Conservation (phyloP, 1,139 yeast species). For the Lodderomyces oxycetoniae region DNA sequence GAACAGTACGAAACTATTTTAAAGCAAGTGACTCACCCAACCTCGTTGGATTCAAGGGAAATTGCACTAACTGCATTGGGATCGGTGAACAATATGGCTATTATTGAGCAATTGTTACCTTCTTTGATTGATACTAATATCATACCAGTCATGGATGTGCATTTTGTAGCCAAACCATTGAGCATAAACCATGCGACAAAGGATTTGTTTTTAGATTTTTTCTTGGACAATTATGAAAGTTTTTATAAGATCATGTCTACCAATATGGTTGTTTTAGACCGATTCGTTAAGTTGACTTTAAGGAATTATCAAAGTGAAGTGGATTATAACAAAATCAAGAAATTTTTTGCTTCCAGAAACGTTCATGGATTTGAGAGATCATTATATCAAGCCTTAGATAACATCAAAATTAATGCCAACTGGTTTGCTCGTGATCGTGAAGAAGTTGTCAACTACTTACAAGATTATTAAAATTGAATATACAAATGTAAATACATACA, state of each 20-base stretch:
- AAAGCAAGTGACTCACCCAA: constrained; percentile 50
- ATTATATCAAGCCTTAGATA: constrained; percentile 51
- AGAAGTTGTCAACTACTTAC: constrained; percentile 26
- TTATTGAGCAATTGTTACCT: constrained; percentile 34
- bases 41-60: constrained; percentile 64
- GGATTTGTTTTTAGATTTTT: constrained; percentile 49
- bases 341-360: constrained; percentile 53
- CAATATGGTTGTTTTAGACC: constrained; percentile 59
- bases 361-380: constrained; percentile 60
- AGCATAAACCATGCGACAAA: constrained; percentile 36
- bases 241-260: constrained; percentile 46
- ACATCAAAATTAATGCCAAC: constrained; percentile 41
- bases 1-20: constrained; percentile 46
- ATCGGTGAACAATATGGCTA: constrained; percentile 35
- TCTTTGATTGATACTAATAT: constrained; percentile 37
- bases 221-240: constrained; percentile 49
- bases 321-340: constrained; percentile 32
- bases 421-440: constrained; percentile 42
- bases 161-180: constrained; percentile 51
- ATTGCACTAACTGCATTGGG: constrained; percentile 62
- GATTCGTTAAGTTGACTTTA: constrained; percentile 54
- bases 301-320: constrained; percentile 42
- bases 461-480: background rate
- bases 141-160: constrained; percentile 70
- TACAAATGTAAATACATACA: background rate